Conservation (phyloP, 1,139 yeast species). For the Pichia sp. region DNA sequence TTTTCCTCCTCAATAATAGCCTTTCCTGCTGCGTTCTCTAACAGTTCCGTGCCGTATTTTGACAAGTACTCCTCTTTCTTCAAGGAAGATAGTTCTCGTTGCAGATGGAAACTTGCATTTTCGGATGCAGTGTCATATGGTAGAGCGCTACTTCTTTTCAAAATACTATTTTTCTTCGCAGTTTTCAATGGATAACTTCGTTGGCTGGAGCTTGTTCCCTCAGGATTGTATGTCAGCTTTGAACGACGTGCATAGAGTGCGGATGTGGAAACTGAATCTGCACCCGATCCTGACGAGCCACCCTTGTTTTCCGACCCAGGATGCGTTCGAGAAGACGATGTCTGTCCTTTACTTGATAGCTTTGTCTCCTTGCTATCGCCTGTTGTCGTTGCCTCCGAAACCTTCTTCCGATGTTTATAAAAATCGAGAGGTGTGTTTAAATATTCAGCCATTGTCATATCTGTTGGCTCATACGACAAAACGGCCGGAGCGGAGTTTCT, state of each 20-base stretch:
- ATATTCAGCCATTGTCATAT: slow-evolving; percentile 18
- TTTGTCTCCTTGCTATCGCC: slow-evolving; percentile 6
- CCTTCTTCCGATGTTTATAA: slow-evolving; percentile 14
- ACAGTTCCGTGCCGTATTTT: slow-evolving; percentile 12
- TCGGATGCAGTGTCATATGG: neutral
- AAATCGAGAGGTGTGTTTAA: slow-evolving; percentile 18
- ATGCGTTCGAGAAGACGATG: neutral
- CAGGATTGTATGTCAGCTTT: neutral
- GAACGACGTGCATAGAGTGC: slow-evolving; percentile 1
- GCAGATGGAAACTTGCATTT: neutral
- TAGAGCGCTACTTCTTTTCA: slow-evolving; percentile 4
- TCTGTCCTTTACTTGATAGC: neutral
- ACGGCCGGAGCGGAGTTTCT: slow-evolving; percentile 16
- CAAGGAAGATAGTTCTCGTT: neutral
- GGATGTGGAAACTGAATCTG: slow-evolving; percentile 7
- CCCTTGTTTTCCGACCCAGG: neutral
- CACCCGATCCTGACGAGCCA: slow-evolving; percentile 2
- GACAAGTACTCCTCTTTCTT: slow-evolving; percentile 3
- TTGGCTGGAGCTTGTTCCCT: neutral
- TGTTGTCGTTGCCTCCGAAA: slow-evolving; percentile 7
- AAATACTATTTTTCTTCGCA: slow-evolving; percentile 11
- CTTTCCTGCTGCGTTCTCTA: neutral
- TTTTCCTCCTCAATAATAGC: neutral
- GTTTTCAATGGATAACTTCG: slow-evolving; percentile 9
- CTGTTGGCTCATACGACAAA: slow-evolving; percentile 12